A percentile compares a stretch with the other conserved stretches of the same genome.
Conservation (phyloP, 2,329 filamentous ascomycete species). For the Neonectria ditissima region DNA sequence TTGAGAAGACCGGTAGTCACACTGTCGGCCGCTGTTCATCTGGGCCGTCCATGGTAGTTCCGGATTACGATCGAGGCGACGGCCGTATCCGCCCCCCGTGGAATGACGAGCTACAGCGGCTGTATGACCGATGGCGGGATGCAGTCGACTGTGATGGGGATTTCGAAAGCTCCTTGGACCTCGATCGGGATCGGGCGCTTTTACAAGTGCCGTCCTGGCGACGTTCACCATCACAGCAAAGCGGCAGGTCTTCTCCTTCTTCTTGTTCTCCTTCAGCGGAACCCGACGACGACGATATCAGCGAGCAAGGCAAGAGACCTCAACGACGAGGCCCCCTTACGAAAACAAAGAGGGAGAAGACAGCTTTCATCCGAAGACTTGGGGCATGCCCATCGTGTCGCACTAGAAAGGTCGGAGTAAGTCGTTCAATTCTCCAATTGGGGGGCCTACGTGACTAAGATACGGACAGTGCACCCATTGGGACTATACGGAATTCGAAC, state of each 20-base stretch:
- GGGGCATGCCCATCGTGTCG: constrained; percentile 22
- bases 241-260: constrained; percentile 10
- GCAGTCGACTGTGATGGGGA: constrained; percentile 14
- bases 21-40: neutral
- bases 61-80: neutral
- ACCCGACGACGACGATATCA: constrained; percentile 10
- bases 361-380: constrained; percentile 25
- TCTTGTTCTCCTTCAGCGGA: constrained; percentile 1
- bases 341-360: constrained; percentile 23
- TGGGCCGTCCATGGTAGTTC: constrained; percentile 6
- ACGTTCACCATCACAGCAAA: constrained; percentile 15
- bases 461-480: constrained; percentile 23
- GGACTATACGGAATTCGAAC: constrained; percentile 28
- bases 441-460: neutral
- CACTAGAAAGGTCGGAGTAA: constrained; percentile 19
- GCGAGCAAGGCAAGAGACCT: constrained; percentile 3
- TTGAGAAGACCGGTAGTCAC: neutral
- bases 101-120: constrained; percentile 27
- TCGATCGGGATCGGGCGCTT: neutral
- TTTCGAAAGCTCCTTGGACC: constrained; percentile 6
- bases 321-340: constrained; percentile 22
- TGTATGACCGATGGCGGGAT: constrained; percentile 29
- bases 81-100: constrained; percentile 7
- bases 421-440: neutral
- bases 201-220: constrained; percentile 11